Percentiles rank a stretch among this genome's conserved stretches.
These are phyloP conservation scores for Yarrowia porcina DNA, from an alignment of 805 yeast species.

Conservation along the genomic window DNA sequence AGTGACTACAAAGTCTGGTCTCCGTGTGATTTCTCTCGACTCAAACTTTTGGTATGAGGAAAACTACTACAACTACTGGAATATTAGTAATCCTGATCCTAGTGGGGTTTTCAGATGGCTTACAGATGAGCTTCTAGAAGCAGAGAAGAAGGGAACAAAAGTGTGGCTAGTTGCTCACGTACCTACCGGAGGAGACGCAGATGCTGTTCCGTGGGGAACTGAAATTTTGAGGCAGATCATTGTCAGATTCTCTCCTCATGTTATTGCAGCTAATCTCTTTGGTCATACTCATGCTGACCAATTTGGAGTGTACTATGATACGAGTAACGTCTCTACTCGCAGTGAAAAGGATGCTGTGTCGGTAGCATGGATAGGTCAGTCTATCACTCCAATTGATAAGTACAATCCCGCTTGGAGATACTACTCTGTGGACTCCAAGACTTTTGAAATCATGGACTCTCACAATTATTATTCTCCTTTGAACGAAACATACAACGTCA, in stretches of 20 bases:
- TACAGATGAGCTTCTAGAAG: conserved; percentile 55
- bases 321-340: conserved; percentile 36
- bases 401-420: conserved; percentile 72
- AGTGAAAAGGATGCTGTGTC: conserved; percentile 44
- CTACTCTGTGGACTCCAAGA: conserved; percentile 59
- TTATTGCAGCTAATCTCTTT: conserved; percentile 64
- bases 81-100: conserved; percentile 50
- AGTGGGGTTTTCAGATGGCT: conserved; percentile 63
- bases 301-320: conserved; percentile 55
- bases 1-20: conserved; percentile 51
- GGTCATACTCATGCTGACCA: conserved; percentile 73
- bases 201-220: conserved; percentile 62
- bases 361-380: conserved; percentile 63
- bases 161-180: conserved; percentile 78
- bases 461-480: conserved; percentile 54
- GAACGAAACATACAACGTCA: conserved; percentile 46
- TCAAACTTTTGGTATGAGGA: conserved; percentile 65
- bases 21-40: conserved; percentile 60
- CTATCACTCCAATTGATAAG: conserved; percentile 58
- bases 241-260: conserved; percentile 64
- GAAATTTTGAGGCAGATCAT: conserved; percentile 53
- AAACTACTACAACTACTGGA: conserved; percentile 56
- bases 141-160: conserved; percentile 55
- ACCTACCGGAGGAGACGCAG: conserved; percentile 49
- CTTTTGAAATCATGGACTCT: conserved; percentile 61